Evolutionary conservation across 1,284 basidiomycete genomes (phyloP), one percentile per base, ranked within the genome.

Genomic region (Sporisorium iseilematis-ciliati): DNA sequence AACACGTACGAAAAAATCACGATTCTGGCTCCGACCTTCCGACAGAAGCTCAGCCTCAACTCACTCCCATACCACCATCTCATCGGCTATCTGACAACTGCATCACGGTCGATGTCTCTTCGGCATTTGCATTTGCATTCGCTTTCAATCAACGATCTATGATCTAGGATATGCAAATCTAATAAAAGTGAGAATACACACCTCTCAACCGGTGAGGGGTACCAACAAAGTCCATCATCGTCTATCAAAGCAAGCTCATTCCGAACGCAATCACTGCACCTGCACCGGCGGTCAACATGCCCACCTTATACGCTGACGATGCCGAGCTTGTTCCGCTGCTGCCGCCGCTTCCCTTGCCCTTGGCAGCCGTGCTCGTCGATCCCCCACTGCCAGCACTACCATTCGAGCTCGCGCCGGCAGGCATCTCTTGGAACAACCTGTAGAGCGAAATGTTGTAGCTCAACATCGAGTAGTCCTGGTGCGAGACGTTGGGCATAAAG

Each of bases 401-500:
- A n/a, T 11, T 55, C 10, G 42, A 16, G 21, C 25, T 49, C 38
- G 66, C 61, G 12, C 53, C 64, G 33, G 55, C 41, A n/a, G 58
- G 65, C 10, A 55, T 18, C 48, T 79, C 65, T 43, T 70, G 59
- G 35, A 83, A 83, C 29, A 83, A 42, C n/a, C 63, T 57, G 16
- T 75, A 66, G n/a, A 83, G 57, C 46, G 70, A 69, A 40, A 57
- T 61, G 57, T 71, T 76, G 54, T 66, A 67, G 5, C 65, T 64
- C 33, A 83, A 45, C 82, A 83, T 83, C 26, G 81, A 56, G 50
- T 82, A 84, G 61, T 84, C 82, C 46, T 71, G 67, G 57, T 84
- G 83, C 21, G 78, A 75, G 8, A 77, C 75, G 41, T 75, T 70
- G 20, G 81, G 72, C 46, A 83, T 75, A 51, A 78, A 80, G 55